Evolutionary conservation across 257 asterid genomes (phyloP), one percentile per base, ranked within the genome.

Genomic region (Galeopsis tetrahit): DNA sequence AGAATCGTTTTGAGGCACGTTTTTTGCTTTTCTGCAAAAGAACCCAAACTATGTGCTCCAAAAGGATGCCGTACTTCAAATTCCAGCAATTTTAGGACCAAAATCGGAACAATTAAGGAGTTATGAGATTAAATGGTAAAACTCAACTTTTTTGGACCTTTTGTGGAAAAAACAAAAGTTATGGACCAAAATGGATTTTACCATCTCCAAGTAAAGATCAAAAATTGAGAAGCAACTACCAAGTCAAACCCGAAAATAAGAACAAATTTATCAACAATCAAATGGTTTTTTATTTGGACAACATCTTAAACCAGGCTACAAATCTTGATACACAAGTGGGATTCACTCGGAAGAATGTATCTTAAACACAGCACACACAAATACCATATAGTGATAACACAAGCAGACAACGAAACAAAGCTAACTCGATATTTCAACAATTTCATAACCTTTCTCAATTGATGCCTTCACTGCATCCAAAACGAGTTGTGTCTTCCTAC

Each of bases 401-500:
- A 42, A 9, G 58, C 13, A 46, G 31, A 32, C 49, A 63, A 32
- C n/a, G 32, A 63, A 49, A 28, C 3, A 51, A 10, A 34, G 36
- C 79, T 83, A 75, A 59, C 66, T 52, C 10, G 38, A 15, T 49
- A 92, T 73, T 72, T 83, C 89, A 81, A 84, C 79, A 13, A 56
- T 59, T 72, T 57, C 87, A 15, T 82, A 84, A 17, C 92, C 96
- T 73, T 70, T 85, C 33, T 84, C 87, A 6, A 92, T 88, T 3
- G 96, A 92, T 6, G 69, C 64, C 83, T 82, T 90, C 28, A 92
- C 96, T 0, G 94, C 96, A 83, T 90, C 92, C 77, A 92, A 31
- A 63, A 90, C 81, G n/a, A 85, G 83, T 9, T 90, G 96, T 0
- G 94, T 92, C 84, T 88, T 92, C 75, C 96, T 75, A 63, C 96